phyloP scores from a whole-genome alignment of 2,329 filamentous ascomycete species.

The Scleromitrula shiraiana region DNA sequence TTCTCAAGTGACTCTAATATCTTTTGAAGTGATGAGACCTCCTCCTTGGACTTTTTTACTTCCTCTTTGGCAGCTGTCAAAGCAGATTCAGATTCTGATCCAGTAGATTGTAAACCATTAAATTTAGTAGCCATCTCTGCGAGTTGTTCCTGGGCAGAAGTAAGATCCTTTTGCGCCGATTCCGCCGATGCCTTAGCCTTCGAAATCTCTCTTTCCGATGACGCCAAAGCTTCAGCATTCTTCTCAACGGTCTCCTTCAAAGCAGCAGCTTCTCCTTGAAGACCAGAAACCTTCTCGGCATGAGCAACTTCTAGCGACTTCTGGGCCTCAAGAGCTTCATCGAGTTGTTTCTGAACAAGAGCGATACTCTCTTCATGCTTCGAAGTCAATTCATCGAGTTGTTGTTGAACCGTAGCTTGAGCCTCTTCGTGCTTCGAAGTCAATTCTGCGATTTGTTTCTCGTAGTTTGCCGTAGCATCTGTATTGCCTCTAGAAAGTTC shows the following conservation, averaged over 20 bases:
- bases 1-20: slow-evolving; percentile 41
- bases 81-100: slow-evolving; percentile 35
- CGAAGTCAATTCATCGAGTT: slow-evolving; percentile 46
- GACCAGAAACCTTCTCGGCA: slow-evolving; percentile 38
- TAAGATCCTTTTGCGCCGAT: slow-evolving; percentile 33
- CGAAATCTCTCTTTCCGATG: slow-evolving; percentile 35
- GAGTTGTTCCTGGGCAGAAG: slow-evolving; percentile 32
- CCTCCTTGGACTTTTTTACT: slow-evolving; percentile 33
- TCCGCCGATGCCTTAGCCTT: slow-evolving; percentile 43
- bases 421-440: slow-evolving; percentile 42
- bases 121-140: slow-evolving; percentile 17
- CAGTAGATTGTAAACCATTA: slow-evolving; percentile 37
- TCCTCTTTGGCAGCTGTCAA: slow-evolving; percentile 33
- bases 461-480: slow-evolving; percentile 37
- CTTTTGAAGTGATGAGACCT: slow-evolving; percentile 40
- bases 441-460: slow-evolving; percentile 47
- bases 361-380: slow-evolving; percentile 41
- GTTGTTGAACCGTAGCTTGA: slow-evolving; percentile 44
- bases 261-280: slow-evolving; percentile 37
- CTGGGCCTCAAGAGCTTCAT: slow-evolving; percentile 42
- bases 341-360: slow-evolving; percentile 47
- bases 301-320: slow-evolving; percentile 38
- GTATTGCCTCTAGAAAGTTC: slow-evolving; percentile 41
- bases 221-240: slow-evolving; percentile 14
- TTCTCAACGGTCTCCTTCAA: slow-evolving; percentile 41